Percentiles rank a stretch among this genome's conserved stretches.
Conservation (phyloP, 2,329 filamentous ascomycete genomes). For the Exophiala bonariae region DNA sequence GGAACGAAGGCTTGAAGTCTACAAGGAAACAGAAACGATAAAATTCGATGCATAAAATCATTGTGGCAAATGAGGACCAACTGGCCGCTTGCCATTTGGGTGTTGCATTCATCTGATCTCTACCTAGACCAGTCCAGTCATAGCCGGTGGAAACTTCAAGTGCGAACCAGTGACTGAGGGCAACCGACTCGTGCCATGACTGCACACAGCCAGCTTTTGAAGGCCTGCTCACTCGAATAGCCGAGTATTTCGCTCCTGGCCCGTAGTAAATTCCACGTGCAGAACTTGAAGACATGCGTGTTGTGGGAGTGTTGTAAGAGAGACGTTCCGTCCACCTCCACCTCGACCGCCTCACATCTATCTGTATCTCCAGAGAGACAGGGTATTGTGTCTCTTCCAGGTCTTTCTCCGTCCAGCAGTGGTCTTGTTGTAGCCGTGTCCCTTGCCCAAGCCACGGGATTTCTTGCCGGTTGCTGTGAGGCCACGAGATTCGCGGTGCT, state of each 20-base stretch:
- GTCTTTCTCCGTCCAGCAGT: constrained; percentile 96
- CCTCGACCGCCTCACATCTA: constrained; percentile 39
- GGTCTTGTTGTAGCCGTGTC: constrained; percentile 99
- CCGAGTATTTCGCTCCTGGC: too few relatives aligned
- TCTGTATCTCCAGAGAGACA: constrained; percentile 97
- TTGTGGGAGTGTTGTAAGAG: too few relatives aligned
- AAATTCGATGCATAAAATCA: neutral
- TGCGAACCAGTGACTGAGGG: too few relatives aligned
- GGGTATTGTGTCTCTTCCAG: constrained; percentile 99
- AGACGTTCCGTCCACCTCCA: neutral
- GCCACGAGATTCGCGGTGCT: constrained; percentile 96
- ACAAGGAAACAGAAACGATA: neutral
- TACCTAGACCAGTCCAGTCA: too few relatives aligned
- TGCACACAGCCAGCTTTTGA: too few relatives aligned
- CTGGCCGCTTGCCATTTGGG: neutral
- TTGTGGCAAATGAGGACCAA: neutral
- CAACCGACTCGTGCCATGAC: too few relatives aligned
- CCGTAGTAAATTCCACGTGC: too few relatives aligned
- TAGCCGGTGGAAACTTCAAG: too few relatives aligned
- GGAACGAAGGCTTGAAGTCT: too few relatives aligned
- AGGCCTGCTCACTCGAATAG: too few relatives aligned
- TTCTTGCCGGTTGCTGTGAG: constrained; percentile 99
- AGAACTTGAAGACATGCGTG: too few relatives aligned
- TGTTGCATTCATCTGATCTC: too few relatives aligned
- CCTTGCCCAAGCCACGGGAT: constrained; percentile 98